These are phyloP conservation scores for Chlorella variabilis DNA, from an alignment of 163 green algal species.

Conservation along the genomic window DNA sequence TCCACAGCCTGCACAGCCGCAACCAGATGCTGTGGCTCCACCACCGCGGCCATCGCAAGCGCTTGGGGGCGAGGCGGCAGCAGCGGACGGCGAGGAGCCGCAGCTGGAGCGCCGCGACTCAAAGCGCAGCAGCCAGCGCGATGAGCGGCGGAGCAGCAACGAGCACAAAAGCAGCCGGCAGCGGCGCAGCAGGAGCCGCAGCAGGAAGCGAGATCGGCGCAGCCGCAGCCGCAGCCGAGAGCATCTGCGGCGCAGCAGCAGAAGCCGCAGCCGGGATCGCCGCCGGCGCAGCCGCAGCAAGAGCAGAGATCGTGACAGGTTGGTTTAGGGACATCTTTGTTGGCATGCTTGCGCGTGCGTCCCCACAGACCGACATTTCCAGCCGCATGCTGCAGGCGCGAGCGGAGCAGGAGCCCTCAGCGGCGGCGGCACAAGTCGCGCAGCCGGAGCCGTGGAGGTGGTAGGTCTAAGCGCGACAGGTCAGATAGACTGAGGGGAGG, in stretches of 20 bases:
- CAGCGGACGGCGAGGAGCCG: too few relatives aligned
- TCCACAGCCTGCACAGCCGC: too few relatives aligned
- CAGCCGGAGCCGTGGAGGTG: slow-evolving; percentile 22
- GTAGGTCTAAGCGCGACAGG: slow-evolving; percentile 22
- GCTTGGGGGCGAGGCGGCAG: too few relatives aligned
- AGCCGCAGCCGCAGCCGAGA: slow-evolving; percentile 21
- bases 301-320: background rate
- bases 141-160: background rate
- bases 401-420: slow-evolving; percentile 12
- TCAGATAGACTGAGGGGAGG: background rate
- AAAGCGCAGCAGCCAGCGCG: background rate
- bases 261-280: background rate
- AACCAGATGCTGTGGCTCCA: too few relatives aligned
- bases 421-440: background rate
- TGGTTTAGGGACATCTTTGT: background rate
- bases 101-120: background rate
- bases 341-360: background rate
- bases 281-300: background rate
- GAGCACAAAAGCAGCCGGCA: background rate
- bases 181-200: slow-evolving; percentile 11
- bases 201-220: background rate
- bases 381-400: background rate
- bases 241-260: background rate
- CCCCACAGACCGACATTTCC: background rate
- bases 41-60: too few relatives aligned